Percentiles rank a stretch among this genome's conserved stretches.
Conservation (phyloP, 768 basidiomycete species). For the Rhodotorula toruloides region DNA sequence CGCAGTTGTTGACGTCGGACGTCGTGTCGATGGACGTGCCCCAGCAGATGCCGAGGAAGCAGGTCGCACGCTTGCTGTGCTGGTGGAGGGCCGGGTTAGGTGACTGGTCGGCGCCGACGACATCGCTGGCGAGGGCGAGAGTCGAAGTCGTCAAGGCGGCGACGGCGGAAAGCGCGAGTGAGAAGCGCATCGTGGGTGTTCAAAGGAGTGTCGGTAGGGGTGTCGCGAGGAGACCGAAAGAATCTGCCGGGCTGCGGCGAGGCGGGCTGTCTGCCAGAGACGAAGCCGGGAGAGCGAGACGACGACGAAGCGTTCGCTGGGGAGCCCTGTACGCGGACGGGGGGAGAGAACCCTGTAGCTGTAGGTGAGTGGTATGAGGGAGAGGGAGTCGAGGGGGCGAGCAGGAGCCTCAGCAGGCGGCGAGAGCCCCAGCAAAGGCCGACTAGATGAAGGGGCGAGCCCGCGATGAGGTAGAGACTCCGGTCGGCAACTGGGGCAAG, state of each 20-base stretch:
- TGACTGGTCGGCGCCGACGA: background rate
- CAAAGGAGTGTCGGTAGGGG: background rate
- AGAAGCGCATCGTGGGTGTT: background rate
- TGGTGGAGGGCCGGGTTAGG: background rate
- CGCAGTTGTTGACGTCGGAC: conserved; percentile 36
- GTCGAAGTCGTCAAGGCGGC: background rate
- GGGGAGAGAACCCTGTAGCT: too few species aligned
- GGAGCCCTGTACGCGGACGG: too few species aligned
- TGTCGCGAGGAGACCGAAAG: background rate
- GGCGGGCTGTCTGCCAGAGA: conserved; percentile 2
- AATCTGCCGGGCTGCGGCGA: background rate
- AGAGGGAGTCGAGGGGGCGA: too few species aligned
- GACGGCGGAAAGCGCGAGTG: background rate
- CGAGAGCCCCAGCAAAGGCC: too few species aligned
- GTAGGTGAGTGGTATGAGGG: too few species aligned
- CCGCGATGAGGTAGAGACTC: too few species aligned
- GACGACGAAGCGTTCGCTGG: too few species aligned
- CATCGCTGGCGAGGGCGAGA: background rate
- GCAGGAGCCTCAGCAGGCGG: too few species aligned
- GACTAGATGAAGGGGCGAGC: too few species aligned
- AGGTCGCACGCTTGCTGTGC: conserved; percentile 19
- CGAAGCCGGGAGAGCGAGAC: background rate
- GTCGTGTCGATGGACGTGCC: conserved; percentile 5
- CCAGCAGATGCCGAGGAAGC: conserved; percentile 20
- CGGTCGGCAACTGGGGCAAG: too few species aligned